phyloP scores from a whole-genome alignment of 2,329 filamentous ascomycete species.

The Cyclaneusma minus region DNA sequence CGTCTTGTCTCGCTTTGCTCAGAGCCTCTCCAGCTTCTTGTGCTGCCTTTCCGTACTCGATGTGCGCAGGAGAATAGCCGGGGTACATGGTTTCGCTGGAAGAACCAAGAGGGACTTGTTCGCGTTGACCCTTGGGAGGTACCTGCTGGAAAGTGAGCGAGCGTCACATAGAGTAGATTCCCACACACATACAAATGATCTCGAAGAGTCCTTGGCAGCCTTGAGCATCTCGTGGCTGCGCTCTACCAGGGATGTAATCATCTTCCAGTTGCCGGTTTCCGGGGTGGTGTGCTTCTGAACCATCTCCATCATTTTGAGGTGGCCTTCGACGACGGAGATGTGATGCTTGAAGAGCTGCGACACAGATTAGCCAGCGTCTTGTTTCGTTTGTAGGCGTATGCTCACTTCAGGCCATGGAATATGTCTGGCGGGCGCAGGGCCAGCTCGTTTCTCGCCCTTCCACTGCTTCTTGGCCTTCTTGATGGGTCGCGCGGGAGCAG shows the following conservation, averaged over 20 bases:
- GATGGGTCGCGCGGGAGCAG: too few relatives aligned
- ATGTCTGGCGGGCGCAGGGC: not conserved
- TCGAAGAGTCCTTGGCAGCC: slow-evolving; percentile 20
- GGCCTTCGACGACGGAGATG: slow-evolving; percentile 22
- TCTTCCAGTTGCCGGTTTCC: slow-evolving; percentile 15
- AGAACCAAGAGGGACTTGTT: slow-evolving; percentile 10
- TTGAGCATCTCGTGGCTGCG: slow-evolving; percentile 22
- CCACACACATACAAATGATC: slow-evolving; percentile 1
- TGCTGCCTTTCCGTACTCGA: slow-evolving; percentile 10
- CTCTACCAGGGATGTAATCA: slow-evolving; percentile 21
- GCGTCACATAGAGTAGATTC: too few relatives aligned
- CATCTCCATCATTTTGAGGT: slow-evolving; percentile 21
- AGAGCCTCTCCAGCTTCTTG: too few relatives aligned
- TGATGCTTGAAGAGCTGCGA: slow-evolving; percentile 17
- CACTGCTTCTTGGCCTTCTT: not conserved
- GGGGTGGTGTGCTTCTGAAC: slow-evolving; percentile 17
- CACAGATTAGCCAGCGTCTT: too few relatives aligned
- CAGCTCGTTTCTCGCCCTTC: slow-evolving; percentile 1
- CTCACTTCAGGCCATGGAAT: slow-evolving; percentile 1
- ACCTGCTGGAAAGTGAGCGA: slow-evolving; percentile 5
- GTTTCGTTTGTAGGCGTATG: not conserved
- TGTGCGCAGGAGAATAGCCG: slow-evolving; percentile 11
- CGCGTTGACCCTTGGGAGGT: slow-evolving; percentile 6
- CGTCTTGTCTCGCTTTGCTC: too few relatives aligned
- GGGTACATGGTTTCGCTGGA: slow-evolving; percentile 12